Conservation (phyloP, 345 rosid species). For the Citrus medica region DNA sequence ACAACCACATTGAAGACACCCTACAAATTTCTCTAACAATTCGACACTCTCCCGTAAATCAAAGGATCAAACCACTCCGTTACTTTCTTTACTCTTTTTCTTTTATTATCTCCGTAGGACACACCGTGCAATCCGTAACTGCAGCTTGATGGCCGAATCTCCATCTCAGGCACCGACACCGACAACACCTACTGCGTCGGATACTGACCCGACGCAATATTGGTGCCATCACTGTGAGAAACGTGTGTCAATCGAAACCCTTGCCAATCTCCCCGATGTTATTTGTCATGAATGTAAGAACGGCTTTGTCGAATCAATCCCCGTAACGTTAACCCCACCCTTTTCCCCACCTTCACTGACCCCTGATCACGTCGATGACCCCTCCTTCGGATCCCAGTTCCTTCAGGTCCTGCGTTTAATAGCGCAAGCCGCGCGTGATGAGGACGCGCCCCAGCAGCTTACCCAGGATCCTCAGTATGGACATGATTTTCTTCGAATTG, state of each 20-base stretch:
- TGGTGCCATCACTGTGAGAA: conserved; percentile 82
- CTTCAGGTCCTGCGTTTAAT: conserved; percentile 59
- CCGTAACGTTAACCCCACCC: conserved; percentile 24
- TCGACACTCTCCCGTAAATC: conserved; percentile 6
- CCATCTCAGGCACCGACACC: conserved; percentile 31
- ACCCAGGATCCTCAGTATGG: conserved; percentile 39
- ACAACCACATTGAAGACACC: not conserved
- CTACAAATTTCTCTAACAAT: not conserved
- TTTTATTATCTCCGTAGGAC: not conserved
- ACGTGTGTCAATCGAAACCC: conserved; percentile 55
- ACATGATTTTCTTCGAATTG: conserved; percentile 50
- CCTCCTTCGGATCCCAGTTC: conserved; percentile 56
- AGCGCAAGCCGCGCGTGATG: conserved; percentile 49
- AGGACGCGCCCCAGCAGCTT: conserved; percentile 42
- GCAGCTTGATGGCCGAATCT: conserved; percentile 41
- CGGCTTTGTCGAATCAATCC: conserved; percentile 68
- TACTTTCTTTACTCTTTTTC: conserved; percentile 5
- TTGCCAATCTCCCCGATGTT: conserved; percentile 35
- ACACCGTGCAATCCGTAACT: not conserved
- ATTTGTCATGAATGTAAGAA: conserved; percentile 68
- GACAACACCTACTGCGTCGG: conserved; percentile 9
- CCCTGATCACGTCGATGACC: conserved; percentile 48
- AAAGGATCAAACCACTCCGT: not conserved
- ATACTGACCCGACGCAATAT: conserved; percentile 28
- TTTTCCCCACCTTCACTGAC: conserved; percentile 34